Evolutionary conservation across 1,284 basidiomycete species (phyloP).

Genomic region (Ceratobasidium sp.): DNA sequence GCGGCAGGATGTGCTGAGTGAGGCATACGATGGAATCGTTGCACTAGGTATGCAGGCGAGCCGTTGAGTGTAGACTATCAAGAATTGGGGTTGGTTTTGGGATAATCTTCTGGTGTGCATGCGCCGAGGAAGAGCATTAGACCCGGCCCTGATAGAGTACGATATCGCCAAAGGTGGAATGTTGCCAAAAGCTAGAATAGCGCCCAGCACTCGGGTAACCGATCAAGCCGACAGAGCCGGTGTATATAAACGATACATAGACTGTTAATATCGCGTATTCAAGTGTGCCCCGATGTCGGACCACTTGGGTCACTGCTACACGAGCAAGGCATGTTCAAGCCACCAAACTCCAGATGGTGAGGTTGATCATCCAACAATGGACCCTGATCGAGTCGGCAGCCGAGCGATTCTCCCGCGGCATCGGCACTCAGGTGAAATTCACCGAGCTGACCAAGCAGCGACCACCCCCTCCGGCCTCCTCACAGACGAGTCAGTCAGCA

Average conservation of each 20-base stretch:
- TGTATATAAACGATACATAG: background rate
- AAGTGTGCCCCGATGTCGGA: no score
- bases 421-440: background rate
- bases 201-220: background rate
- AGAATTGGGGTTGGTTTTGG: no score
- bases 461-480: no score
- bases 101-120: no score
- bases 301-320: no score
- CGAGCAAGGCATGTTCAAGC: no score
- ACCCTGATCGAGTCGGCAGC: slow-evolving; percentile 15
- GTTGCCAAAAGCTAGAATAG: background rate
- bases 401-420: slow-evolving; percentile 11
- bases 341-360: background rate
- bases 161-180: background rate
- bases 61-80: background rate
- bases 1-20: slow-evolving; percentile 34
- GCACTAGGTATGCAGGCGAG: slow-evolving; percentile 12
- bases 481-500: no score
- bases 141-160: background rate
- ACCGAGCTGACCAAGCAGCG: background rate
- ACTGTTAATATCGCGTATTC: background rate
- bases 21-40: slow-evolving; percentile 27
- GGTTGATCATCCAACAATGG: background rate
- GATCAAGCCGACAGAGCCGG: no score
- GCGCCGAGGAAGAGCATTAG: no score